Conservation (phyloP, 2,329 filamentous ascomycete species). For the Fusarium palustre region DNA sequence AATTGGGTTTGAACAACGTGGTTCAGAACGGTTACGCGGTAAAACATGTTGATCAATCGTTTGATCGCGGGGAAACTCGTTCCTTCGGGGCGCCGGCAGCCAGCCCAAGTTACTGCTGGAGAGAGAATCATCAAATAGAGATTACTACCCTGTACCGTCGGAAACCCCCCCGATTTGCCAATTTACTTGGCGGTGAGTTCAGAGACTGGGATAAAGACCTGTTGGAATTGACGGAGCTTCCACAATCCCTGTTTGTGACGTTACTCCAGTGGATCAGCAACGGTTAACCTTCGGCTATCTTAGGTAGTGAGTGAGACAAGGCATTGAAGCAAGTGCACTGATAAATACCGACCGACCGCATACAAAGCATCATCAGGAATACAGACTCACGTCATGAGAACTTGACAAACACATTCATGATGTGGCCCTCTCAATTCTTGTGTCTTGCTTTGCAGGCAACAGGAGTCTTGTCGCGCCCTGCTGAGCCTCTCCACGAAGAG, state of each 20-base stretch:
- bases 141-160: slow-evolving; percentile 14
- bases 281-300: slow-evolving; percentile 11
- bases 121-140: not conserved
- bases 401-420: not conserved
- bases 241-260: slow-evolving; percentile 10
- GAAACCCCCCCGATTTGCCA: not conserved
- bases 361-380: not conserved
- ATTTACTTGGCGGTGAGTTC: slow-evolving; percentile 2
- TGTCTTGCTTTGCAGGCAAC: slow-evolving; percentile 18
- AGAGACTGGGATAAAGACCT: not conserved
- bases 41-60: not conserved
- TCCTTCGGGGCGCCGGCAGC: not conserved
- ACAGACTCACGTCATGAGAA: not conserved
- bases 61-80: not conserved
- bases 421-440: slow-evolving; percentile 18
- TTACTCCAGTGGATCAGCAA: accelerated
- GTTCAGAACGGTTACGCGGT: not conserved
- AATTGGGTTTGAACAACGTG: not conserved
- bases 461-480: not conserved
- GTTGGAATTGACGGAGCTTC: slow-evolving; percentile 6
- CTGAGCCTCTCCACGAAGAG: not conserved
- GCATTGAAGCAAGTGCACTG: not conserved
- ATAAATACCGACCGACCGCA: slow-evolving; percentile 14
- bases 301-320: not conserved
- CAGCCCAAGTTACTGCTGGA: not conserved